Conservation (phyloP, 345 rosid species). For the Gynandropsis gynandra region DNA sequence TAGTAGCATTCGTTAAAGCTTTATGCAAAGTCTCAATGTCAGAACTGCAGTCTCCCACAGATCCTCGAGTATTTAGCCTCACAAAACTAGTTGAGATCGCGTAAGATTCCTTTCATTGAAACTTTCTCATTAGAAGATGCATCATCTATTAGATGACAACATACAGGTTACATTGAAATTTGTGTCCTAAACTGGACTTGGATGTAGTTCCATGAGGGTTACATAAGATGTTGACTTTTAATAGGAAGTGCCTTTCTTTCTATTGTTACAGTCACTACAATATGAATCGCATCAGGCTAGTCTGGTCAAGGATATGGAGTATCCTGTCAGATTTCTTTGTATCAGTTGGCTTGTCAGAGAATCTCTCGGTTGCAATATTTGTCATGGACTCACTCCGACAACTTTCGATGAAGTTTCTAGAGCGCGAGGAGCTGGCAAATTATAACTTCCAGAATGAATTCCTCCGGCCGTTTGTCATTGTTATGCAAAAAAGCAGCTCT, state of each 20-base stretch:
- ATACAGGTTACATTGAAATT: constrained; percentile 13
- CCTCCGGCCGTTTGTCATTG: constrained; percentile 86
- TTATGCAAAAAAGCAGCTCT: constrained; percentile 86
- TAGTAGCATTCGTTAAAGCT: constrained; percentile 90
- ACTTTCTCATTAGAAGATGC: constrained; percentile 7
- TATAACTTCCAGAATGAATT: constrained; percentile 97
- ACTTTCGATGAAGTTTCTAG: constrained; percentile 93
- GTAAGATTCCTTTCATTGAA: constrained; percentile 41
- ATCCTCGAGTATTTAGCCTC: constrained; percentile 96
- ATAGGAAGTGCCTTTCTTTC: constrained; percentile 6
- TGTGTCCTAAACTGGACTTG: constrained; percentile 5
- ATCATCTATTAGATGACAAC: too few relatives aligned
- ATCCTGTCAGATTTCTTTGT: constrained; percentile 93
- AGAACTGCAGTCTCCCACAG: constrained; percentile 96
- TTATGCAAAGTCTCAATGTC: constrained; percentile 90
- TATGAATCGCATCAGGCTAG: constrained; percentile 95
- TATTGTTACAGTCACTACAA: constrained; percentile 79
- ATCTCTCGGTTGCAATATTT: constrained; percentile 92
- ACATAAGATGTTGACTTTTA: constrained; percentile 15
- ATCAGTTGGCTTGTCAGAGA: constrained; percentile 90
- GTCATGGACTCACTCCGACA: constrained; percentile 97
- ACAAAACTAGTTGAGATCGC: constrained; percentile 94
- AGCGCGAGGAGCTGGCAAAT: constrained; percentile 94
- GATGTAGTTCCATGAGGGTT: constrained; percentile 4
- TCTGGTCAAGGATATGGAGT: constrained; percentile 95